Percentiles rank a stretch among this genome's conserved stretches.
Conservation (phyloP, 2,329 filamentous ascomycete genomes). For the Monilinia vaccinii-corymbosi region DNA sequence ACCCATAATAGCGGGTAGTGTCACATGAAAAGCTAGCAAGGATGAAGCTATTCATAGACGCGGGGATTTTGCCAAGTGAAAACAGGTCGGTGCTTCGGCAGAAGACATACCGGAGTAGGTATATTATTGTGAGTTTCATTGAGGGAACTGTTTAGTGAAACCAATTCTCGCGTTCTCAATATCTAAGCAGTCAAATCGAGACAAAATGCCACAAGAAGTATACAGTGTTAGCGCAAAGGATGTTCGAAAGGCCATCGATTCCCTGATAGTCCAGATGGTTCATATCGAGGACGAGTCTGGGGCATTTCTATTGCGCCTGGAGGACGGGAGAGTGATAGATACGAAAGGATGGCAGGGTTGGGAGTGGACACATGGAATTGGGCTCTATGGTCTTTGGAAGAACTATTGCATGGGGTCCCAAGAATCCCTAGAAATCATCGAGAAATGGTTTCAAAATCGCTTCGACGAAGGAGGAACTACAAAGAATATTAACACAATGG, state of each 20-base stretch:
- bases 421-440: constrained; percentile 54
- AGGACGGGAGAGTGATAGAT: constrained; percentile 61
- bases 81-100: neutral
- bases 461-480: constrained; percentile 45
- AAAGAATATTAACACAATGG: constrained; percentile 78
- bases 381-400: constrained; percentile 73
- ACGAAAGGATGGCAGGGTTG: constrained; percentile 75
- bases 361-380: constrained; percentile 77
- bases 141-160: neutral
- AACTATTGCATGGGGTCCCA: constrained; percentile 63
- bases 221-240: constrained; percentile 39
- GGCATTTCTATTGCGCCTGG: constrained; percentile 61
- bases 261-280: constrained; percentile 64
- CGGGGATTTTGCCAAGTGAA: neutral
- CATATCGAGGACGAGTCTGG: constrained; percentile 70
- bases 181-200: neutral
- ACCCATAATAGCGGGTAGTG: neutral
- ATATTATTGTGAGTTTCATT: neutral
- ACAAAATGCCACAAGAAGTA: constrained; percentile 10
- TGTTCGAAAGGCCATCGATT: constrained; percentile 46
- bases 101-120: constrained; percentile 1
- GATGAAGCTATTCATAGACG: neutral
- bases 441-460: constrained; percentile 66
- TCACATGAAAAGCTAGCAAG: neutral
- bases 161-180: neutral